Conservation (phyloP, 352 stramenopile species). For the Globisporangium radiosum region DNA sequence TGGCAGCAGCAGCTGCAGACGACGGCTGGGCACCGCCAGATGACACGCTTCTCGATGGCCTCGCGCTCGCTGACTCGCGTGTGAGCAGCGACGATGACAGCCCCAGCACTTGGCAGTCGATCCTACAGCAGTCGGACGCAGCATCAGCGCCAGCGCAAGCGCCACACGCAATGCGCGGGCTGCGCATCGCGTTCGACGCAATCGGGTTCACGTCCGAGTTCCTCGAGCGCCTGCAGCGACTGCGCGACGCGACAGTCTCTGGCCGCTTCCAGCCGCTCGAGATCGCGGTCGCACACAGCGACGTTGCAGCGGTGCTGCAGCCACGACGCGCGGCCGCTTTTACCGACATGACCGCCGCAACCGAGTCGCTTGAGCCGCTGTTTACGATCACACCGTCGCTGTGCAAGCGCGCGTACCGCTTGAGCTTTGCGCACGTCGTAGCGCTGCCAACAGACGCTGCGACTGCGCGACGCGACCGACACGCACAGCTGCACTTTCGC, state of each 20-base stretch:
- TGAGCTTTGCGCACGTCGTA: constrained; percentile 31
- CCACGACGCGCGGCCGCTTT: neutral
- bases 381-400: constrained; percentile 46
- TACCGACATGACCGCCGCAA: too few species aligned
- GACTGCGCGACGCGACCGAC: neutral
- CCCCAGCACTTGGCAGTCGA: constrained; percentile 9
- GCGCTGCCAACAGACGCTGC: constrained; percentile 1
- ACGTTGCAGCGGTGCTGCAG: constrained; percentile 15
- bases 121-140: neutral
- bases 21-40: neutral
- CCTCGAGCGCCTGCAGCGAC: constrained; percentile 30
- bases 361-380: constrained; percentile 1
- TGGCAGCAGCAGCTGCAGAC: constrained; percentile 28
- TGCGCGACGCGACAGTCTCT: constrained; percentile 39
- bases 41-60: neutral
- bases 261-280: constrained; percentile 46
- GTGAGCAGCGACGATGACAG: constrained; percentile 2
- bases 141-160: neutral
- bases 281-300: constrained; percentile 32
- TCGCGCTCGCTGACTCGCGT: neutral
- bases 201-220: constrained; percentile 33
- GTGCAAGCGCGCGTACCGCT: constrained; percentile 32
- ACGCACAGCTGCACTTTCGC: constrained; percentile 17
- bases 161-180: neutral
- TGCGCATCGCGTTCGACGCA: constrained; percentile 40